Percentiles rank a stretch among this genome's conserved stretches.
phyloP scores from a whole-genome alignment of 169 alveolate genomes.

The Besnoitia besnoiti region DNA sequence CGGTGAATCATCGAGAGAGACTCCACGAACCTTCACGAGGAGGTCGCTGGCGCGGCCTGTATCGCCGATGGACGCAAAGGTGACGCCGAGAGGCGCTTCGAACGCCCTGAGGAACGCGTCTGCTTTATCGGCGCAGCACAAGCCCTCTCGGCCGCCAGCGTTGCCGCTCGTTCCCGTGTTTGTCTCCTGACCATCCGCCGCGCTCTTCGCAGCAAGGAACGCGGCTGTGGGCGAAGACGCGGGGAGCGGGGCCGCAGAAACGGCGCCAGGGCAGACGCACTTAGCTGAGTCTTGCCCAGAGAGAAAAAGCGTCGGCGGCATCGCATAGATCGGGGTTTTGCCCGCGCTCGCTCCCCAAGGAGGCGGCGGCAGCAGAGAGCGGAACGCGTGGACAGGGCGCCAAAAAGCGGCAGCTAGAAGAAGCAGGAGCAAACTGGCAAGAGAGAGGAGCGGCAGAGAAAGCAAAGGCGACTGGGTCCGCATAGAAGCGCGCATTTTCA shows the following conservation, averaged over 20 bases:
- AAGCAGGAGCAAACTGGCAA: background rate
- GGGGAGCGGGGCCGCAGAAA: background rate
- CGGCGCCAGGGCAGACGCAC: background rate
- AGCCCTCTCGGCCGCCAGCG: background rate
- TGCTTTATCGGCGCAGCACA: background rate
- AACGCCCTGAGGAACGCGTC: background rate
- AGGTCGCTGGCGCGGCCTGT: background rate
- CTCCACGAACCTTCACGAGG: background rate
- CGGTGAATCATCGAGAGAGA: too few species aligned
- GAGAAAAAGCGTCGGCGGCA: background rate
- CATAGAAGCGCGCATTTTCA: too few species aligned
- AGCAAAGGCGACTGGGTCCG: background rate
- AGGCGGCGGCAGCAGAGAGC: background rate
- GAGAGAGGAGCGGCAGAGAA: background rate
- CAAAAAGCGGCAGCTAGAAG: background rate
- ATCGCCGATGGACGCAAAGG: constrained; percentile 8
- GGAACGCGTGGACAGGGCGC: background rate
- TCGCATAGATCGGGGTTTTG: background rate
- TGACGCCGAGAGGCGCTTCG: constrained; percentile 1
- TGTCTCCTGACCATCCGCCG: background rate
- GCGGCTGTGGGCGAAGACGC: background rate
- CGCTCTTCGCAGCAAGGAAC: background rate
- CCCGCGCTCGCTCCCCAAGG: background rate
- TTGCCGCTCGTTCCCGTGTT: too few species aligned
- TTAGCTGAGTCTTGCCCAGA: background rate